These are phyloP conservation scores for Macadamia integrifolia DNA, from an alignment of 164 flowering plant genomes.

Conservation along the genomic window DNA sequence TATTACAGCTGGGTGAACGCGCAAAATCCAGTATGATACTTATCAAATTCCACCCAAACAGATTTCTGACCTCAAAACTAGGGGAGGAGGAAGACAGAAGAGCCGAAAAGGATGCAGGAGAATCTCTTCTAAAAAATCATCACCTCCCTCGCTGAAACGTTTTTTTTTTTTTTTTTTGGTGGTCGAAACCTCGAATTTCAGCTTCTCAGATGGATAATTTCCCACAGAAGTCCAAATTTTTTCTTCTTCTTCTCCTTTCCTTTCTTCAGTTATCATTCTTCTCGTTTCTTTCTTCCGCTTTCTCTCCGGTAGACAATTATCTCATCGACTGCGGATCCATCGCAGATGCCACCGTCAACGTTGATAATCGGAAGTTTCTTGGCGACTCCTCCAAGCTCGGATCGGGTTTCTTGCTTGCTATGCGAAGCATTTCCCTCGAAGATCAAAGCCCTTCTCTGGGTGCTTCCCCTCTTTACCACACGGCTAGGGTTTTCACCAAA, in stretches of 20 bases:
- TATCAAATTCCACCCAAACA: too few relatives aligned
- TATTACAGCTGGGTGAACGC: too few relatives aligned
- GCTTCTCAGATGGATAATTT: not conserved
- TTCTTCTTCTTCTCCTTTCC: conserved; percentile 10
- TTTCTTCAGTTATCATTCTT: conserved; percentile 14
- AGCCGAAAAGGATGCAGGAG: too few relatives aligned
- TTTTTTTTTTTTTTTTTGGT: not conserved
- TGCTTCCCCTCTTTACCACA: conserved; percentile 40
- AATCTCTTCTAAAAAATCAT: too few relatives aligned
- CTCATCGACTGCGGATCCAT: conserved; percentile 48
- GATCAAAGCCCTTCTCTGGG: conserved; percentile 18
- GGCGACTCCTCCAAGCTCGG: conserved; percentile 34
- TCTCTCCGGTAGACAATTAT: conserved; percentile 57
- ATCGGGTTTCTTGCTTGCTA: conserved; percentile 17
- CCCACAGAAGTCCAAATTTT: not conserved
- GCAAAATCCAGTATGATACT: too few relatives aligned
- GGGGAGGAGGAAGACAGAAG: too few relatives aligned
- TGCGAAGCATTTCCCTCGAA: conserved; percentile 21
- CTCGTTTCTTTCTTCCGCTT: conserved; percentile 18
- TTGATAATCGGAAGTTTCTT: conserved; percentile 43
- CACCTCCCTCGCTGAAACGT: not conserved
- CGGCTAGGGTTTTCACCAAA: conserved; percentile 53
- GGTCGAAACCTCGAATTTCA: not conserved
- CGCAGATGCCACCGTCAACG: conserved; percentile 24
- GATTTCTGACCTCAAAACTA: too few relatives aligned